phyloP scores from a whole-genome alignment of 2,329 filamentous ascomycete genomes.

The Hymenoscyphus fructigenus region DNA sequence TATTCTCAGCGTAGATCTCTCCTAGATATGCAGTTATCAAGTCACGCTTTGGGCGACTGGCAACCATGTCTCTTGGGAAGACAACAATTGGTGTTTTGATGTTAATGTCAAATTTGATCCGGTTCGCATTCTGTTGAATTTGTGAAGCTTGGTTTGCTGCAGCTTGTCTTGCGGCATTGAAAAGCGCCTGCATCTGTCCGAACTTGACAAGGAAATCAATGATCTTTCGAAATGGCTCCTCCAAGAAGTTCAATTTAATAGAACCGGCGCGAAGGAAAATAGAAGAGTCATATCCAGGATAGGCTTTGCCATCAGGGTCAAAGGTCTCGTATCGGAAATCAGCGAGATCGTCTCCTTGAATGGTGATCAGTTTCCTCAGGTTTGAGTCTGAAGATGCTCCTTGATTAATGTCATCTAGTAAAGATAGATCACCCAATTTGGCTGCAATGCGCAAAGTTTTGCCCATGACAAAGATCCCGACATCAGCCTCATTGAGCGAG shows the following conservation, averaged over 20 bases:
- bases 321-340: constrained; percentile 99
- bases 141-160: constrained; percentile 92
- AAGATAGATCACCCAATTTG: constrained; percentile 79
- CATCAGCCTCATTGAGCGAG: constrained; percentile 87
- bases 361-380: constrained; percentile 84
- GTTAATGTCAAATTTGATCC: constrained; percentile 90
- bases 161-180: constrained; percentile 93
- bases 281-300: constrained; percentile 93
- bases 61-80: constrained; percentile 77
- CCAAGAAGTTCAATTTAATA: constrained; percentile 93
- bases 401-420: constrained; percentile 92
- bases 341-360: constrained; percentile 91
- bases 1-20: constrained; percentile 96
- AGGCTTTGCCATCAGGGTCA: constrained; percentile 66
- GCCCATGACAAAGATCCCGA: constrained; percentile 83
- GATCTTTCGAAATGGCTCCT: constrained; percentile 97
- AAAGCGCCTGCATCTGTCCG: constrained; percentile 98
- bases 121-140: constrained; percentile 84
- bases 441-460: constrained; percentile 86
- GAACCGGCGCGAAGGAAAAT: constrained; percentile 89
- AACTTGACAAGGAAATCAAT: constrained; percentile 98
- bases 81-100: constrained; percentile 95
- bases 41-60: constrained; percentile 71
- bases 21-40: constrained; percentile 89
- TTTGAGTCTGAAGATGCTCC: constrained; percentile 80